Evolutionary conservation across 2,329 filamentous ascomycete species (phyloP).

Genomic region (Penicillium verrucosum): DNA sequence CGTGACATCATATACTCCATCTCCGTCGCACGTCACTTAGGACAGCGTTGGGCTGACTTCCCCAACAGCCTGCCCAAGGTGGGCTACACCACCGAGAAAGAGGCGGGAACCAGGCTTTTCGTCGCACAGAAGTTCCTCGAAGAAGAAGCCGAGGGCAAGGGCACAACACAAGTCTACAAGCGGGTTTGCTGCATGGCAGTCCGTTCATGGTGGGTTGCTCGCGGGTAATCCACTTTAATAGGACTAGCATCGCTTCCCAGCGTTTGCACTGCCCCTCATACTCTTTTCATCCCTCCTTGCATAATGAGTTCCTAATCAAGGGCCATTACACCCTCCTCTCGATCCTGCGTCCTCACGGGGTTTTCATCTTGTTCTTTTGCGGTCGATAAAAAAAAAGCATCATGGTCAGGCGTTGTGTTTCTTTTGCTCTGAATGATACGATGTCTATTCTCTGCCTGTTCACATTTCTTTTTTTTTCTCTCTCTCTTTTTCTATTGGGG

Average conservation of each 20-base stretch:
- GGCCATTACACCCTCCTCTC: conserved; percentile 4
- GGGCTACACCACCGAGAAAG: conserved; percentile 63
- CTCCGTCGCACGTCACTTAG: conserved; percentile 72
- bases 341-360: conserved; percentile 7
- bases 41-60: conserved; percentile 61
- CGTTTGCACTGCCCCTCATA: background rate
- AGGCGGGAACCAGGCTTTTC: conserved; percentile 63
- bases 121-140: conserved; percentile 69
- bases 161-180: conserved; percentile 70
- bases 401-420: conserved; percentile 25
- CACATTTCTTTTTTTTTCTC: background rate
- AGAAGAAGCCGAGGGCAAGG: conserved; percentile 63
- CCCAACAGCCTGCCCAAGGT: conserved; percentile 55
- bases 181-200: conserved; percentile 66
- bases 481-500: conserved; percentile 8
- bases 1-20: conserved; percentile 89
- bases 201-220: conserved; percentile 52
- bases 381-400: conserved; percentile 23
- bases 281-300: conserved; percentile 7
- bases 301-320: conserved; percentile 1
- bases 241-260: background rate
- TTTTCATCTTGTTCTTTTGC: conserved; percentile 8
- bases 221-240: conserved; percentile 26
- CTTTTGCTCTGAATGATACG: conserved; percentile 7
- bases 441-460: background rate